Conservation (phyloP, 306 rosid species). For the Corylus heterophylla region DNA sequence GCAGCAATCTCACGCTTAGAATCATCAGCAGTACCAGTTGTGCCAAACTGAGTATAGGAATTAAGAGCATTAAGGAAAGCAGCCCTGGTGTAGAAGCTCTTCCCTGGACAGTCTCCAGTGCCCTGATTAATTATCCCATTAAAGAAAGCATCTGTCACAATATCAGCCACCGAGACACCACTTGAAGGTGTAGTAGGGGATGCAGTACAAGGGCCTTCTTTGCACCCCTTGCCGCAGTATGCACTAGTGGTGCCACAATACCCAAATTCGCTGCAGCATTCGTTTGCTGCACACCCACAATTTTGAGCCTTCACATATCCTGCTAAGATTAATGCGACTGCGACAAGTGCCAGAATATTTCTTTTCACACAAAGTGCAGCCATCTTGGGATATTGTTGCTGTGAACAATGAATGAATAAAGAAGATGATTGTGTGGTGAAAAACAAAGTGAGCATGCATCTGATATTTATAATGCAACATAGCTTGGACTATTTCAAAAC, state of each 20-base stretch:
- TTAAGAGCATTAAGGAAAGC: conserved; percentile 53
- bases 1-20: conserved; percentile 86
- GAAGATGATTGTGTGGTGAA: not conserved
- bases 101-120: conserved; percentile 52
- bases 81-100: conserved; percentile 54
- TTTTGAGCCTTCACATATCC: conserved; percentile 33
- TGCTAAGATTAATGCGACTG: conserved; percentile 11
- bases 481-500: not conserved
- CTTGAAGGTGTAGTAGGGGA: conserved; percentile 13
- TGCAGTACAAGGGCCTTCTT: conserved; percentile 52
- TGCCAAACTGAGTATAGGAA: conserved; percentile 51
- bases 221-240: conserved; percentile 67
- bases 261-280: conserved; percentile 68
- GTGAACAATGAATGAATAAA: not conserved
- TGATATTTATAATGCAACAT: not conserved
- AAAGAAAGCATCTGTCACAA: conserved; percentile 57
- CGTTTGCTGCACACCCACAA: conserved; percentile 57
- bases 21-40: conserved; percentile 39
- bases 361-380: not conserved
- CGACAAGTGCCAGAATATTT: not conserved
- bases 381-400: not conserved
- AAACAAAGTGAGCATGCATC: not conserved
- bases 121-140: conserved; percentile 50
- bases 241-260: conserved; percentile 53
- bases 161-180: conserved; percentile 47